Conservation (phyloP, 2,329 filamentous ascomycete genomes). For the Alternaria arborescens region DNA sequence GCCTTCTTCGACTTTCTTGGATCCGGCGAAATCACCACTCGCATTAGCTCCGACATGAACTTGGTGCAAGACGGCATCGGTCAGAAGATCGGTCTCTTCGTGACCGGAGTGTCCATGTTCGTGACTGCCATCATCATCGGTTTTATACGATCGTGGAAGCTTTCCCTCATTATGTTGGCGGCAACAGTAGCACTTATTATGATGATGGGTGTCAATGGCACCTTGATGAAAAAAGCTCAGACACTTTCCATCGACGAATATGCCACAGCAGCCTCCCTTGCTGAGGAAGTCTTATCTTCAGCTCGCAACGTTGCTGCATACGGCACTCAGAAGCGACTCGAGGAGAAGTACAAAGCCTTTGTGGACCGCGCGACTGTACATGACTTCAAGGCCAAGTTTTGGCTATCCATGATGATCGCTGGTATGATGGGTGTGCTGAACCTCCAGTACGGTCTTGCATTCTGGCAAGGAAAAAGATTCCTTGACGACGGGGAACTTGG, state of each 20-base stretch:
- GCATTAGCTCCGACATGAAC: constrained; percentile 95
- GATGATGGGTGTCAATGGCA: constrained; percentile 75
- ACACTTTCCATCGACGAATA: constrained; percentile 75
- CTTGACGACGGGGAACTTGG: constrained; percentile 64
- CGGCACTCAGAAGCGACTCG: constrained; percentile 91
- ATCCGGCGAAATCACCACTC: constrained; percentile 92
- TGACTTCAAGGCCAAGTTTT: constrained; percentile 78
- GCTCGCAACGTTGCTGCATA: constrained; percentile 93
- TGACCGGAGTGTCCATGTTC: constrained; percentile 62
- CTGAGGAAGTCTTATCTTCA: constrained; percentile 93
- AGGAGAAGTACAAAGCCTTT: constrained; percentile 82
- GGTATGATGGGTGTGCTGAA: constrained; percentile 85
- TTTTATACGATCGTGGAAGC: constrained; percentile 91
- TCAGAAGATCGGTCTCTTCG: constrained; percentile 49
- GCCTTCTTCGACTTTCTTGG: constrained; percentile 79
- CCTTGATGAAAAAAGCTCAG: constrained; percentile 84
- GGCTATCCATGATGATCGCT: constrained; percentile 80
- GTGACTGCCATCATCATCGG: constrained; percentile 90
- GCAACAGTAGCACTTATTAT: constrained; percentile 81
- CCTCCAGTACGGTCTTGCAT: constrained; percentile 66
- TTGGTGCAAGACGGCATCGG: constrained; percentile 88
- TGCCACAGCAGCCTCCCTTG: constrained; percentile 83
- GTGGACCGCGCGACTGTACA: constrained; percentile 75
- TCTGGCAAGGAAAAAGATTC: constrained; percentile 64
- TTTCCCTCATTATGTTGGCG: constrained; percentile 85